Base-by-base conservation (phyloP, 345 rosid species). In the Excoecaria cochinchinensis region DNA sequence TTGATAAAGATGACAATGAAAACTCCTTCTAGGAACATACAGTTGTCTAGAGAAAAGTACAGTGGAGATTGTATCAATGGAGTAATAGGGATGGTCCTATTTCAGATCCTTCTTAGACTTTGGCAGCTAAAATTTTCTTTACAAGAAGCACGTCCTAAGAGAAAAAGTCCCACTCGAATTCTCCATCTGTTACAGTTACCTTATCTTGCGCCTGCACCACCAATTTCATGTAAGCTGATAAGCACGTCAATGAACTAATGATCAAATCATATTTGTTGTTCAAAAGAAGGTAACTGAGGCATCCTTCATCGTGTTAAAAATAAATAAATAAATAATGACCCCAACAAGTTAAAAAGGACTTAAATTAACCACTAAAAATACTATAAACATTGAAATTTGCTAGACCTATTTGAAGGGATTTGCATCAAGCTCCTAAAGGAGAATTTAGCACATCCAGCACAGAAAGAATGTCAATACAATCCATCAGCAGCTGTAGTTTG, bases 121-220 rank as follows among this genome's bases (percentile, higher is more conserved):
- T n/a, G 60, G 74, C 70, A 51, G 31, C 22, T 51, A 39, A 70
- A 53, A 66, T 58, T 48, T 69, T 52, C 80, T 68, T 83, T 84
- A 85, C 57, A 81, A 71, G 83, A 80, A 71, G 83, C 90, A 86
- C 17, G 82, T 88, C 78, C 87, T 77, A 57, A 75, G 82, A 38
- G 90, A 83, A 76, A 82, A 91, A 31, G 79, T 74, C 77, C 62
- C 76, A 81, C 67, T 86, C 89, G 51, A 86, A 78, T 39, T 86
- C 48, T 44, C 48, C 89, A 56, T 83, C 90, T 44, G 78, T 63
- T 52, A 78, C 52, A 5, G 76, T 83, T 81, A 58, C 80, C 73
- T 76, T 80, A 74, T 83, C 86, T 52, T 80, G 87, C 72, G 84
- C 92, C 93, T 89, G 84, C 87, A 80, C 51, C 52, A 60, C 44